Percentiles rank a stretch among this genome's conserved stretches.
phyloP scores from a whole-genome alignment of 768 basidiomycete genomes.

The Pisolithus sp. region DNA sequence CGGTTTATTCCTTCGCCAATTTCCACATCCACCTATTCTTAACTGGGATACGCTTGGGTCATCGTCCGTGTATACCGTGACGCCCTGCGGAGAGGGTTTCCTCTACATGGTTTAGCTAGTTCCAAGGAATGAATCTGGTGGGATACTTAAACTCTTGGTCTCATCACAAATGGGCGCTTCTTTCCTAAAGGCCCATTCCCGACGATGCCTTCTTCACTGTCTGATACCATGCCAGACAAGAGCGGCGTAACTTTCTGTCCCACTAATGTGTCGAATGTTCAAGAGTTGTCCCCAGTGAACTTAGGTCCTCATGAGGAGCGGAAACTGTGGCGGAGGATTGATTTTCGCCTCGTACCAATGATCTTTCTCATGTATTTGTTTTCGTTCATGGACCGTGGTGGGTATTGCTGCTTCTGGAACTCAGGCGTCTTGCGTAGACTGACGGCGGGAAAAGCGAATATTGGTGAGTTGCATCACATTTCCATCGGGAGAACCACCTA shows the following conservation, averaged over 20 bases:
- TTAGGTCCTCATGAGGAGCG: conserved; percentile 38
- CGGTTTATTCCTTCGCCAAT: too few species aligned
- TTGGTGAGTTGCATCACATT: conserved; percentile 32
- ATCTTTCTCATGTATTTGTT: conserved; percentile 55
- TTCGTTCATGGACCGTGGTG: conserved; percentile 60
- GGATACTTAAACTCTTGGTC: too few species aligned
- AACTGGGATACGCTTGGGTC: too few species aligned
- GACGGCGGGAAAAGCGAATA: conserved; percentile 38
- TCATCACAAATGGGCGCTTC: too few species aligned
- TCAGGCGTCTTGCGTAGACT: background rate
- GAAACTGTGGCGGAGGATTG: conserved; percentile 53
- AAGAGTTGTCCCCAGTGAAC: background rate
- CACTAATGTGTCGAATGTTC: background rate
- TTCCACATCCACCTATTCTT: too few species aligned
- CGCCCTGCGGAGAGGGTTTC: too few species aligned
- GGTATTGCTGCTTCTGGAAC: conserved; percentile 5
- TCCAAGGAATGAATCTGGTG: too few species aligned
- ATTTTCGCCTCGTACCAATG: conserved; percentile 51
- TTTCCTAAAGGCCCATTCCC: too few species aligned
- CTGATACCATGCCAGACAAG: background rate
- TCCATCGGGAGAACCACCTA: background rate
- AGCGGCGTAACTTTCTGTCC: background rate
- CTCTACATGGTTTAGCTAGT: too few species aligned
- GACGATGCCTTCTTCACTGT: background rate
- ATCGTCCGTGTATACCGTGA: too few species aligned